A percentile compares a stretch with the other conserved stretches of the same genome.
phyloP scores from a whole-genome alignment of 495 filamentous ascomycete genomes.

The Penicillium crystallinum region DNA sequence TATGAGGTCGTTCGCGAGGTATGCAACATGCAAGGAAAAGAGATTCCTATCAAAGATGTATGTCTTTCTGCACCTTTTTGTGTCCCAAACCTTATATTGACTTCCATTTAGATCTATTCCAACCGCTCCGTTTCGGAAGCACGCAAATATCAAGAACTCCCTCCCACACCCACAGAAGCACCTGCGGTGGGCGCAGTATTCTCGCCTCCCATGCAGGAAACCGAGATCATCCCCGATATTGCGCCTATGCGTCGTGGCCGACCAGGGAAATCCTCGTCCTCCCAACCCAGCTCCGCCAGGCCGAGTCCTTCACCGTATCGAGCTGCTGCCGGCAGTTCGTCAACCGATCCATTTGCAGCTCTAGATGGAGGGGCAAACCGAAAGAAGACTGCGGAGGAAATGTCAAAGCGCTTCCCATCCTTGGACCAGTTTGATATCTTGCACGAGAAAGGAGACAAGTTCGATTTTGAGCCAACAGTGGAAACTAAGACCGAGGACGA shows the following conservation, averaged over 20 bases:
- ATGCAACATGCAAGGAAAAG: constrained; percentile 81
- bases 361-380: constrained; percentile 61
- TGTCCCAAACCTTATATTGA: constrained; percentile 11
- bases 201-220: constrained; percentile 58
- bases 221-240: constrained; percentile 78
- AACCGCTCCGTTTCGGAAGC: constrained; percentile 59
- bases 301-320: constrained; percentile 72
- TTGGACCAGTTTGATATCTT: constrained; percentile 90
- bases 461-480: constrained; percentile 68
- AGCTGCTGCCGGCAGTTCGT: constrained; percentile 36
- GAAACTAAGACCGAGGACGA: constrained; percentile 48
- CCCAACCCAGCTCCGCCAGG: constrained; percentile 44
- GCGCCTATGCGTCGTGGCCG: constrained; percentile 91
- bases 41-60: constrained; percentile 90
- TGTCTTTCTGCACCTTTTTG: constrained; percentile 24
- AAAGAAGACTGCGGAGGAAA: constrained; percentile 61
- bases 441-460: constrained; percentile 79
- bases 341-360: constrained; percentile 84
- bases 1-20: constrained; percentile 85
- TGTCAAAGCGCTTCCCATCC: constrained; percentile 81
- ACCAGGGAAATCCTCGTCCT: constrained; percentile 51
- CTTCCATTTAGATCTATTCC: constrained; percentile 67
- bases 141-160: constrained; percentile 57
- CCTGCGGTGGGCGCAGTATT: constrained; percentile 67
- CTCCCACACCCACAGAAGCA: constrained; percentile 48